Conservation (phyloP, 768 basidiomycete species). For the Lyophyllum decastes region DNA sequence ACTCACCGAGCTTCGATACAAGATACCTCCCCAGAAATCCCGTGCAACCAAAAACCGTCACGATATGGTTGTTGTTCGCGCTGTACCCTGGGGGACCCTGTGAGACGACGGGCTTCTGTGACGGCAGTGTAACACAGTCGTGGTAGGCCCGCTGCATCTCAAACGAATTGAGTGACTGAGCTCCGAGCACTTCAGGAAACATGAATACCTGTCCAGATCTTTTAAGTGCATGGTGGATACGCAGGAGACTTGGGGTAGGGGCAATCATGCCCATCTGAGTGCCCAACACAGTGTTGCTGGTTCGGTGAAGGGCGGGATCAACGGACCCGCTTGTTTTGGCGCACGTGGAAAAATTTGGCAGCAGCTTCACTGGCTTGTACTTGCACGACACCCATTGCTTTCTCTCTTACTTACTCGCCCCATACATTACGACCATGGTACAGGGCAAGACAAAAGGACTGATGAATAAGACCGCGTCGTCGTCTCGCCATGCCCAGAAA, state of each 20-base stretch:
- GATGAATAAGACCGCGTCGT: constrained; percentile 49
- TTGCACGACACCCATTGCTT: background rate
- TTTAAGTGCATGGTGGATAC: constrained; percentile 51
- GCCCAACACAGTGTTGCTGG: constrained; percentile 25
- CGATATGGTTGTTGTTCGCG: constrained; percentile 86
- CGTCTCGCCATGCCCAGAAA: constrained; percentile 61
- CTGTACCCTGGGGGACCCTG: constrained; percentile 84
- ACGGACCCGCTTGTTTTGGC: constrained; percentile 17
- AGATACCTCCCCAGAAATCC: constrained; percentile 95
- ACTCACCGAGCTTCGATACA: constrained; percentile 87
- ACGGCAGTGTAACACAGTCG: constrained; percentile 65
- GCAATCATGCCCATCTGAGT: constrained; percentile 41
- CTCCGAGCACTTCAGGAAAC: background rate
- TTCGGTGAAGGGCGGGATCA: constrained; percentile 45
- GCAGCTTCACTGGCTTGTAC: constrained; percentile 2
- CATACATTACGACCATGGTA: constrained; percentile 45
- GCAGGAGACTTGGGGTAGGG: constrained; percentile 47
- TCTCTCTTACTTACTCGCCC: background rate
- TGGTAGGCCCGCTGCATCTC: constrained; percentile 66
- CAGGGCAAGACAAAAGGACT: constrained; percentile 89
- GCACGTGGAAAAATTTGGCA: constrained; percentile 34
- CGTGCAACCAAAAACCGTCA: constrained; percentile 96
- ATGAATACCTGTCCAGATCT: constrained; percentile 45
- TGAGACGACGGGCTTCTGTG: constrained; percentile 67
- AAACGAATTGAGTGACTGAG: background rate